Evolutionary conservation across 768 basidiomycete species (phyloP), one percentile per base, ranked within the genome.

Genomic region (Suillus plorans): DNA sequence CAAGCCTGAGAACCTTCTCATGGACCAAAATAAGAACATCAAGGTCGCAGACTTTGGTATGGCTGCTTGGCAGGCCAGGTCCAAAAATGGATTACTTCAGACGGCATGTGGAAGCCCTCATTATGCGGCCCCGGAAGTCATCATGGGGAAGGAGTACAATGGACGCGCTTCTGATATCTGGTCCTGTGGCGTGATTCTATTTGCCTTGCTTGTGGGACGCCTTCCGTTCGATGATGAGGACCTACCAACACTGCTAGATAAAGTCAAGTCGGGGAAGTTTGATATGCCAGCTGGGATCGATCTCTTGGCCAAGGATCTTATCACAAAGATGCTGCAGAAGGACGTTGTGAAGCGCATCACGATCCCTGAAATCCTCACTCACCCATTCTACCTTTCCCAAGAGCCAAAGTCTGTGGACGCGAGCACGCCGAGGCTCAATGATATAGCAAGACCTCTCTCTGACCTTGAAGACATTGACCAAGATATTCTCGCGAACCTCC

Each of bases 1-100:
- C 60, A 97, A 99, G 73, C 94, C 93, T 2, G 96, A 97, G 76
- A 99, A 97, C 73, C 81, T 99, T 37, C 82, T 99, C 60, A 86
- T 97, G 58, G 92, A 94, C 79, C 81, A 84, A 45, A 80, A 92
- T 70, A 86, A 84, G 67, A 95, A 94, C 69, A 89, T 98, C 85
- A 99, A 97, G 74, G 89, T 98, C 41, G 95, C 93, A 2, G 96
- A 98, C 78, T 96, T 97, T 73, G 95, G 96, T n/a, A 95, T 97
- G 92, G 95, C 95, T 4, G 91, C 92, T 41, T 95, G 92, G 90
- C 92, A 95, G 76, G 82, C 79, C 31, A 85, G 85, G 66, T 82
- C 83, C 59, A 81, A 78, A 14, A 81, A 83, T 47, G 78, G 82
- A 18, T 74, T 88, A 74, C 82, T 97, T 59, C 84, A 85, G 70